Evolutionary conservation across 306 rosid genomes (phyloP).

Genomic region (Malus orientalis): DNA sequence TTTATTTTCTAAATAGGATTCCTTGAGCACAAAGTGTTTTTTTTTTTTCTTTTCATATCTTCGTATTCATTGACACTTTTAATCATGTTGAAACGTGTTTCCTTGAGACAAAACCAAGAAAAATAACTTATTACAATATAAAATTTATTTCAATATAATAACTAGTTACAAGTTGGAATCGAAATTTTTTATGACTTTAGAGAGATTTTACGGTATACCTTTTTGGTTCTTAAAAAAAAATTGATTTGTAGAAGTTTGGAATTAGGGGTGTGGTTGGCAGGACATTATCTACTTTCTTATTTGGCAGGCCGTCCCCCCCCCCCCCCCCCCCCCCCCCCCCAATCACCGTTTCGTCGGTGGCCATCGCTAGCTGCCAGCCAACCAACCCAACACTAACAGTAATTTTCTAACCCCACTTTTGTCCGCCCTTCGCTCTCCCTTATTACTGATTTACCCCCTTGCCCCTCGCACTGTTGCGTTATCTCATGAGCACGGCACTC

Average conservation of each 20-base stretch:
- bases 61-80: too few relatives aligned
- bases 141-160: too few relatives aligned
- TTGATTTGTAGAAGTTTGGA: background rate
- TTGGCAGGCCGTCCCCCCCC: constrained; percentile 44
- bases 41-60: too few relatives aligned
- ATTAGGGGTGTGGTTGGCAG: constrained; percentile 24
- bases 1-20: too few relatives aligned
- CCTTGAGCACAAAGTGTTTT: too few relatives aligned
- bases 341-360: constrained; percentile 76
- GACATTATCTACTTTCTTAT: constrained; percentile 26
- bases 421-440: background rate
- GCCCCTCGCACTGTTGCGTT: background rate
- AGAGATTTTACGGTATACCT: too few relatives aligned
- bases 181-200: too few relatives aligned
- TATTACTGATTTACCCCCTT: constrained; percentile 24
- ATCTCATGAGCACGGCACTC: background rate
- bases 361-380: constrained; percentile 51
- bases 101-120: too few relatives aligned
- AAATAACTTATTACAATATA: too few relatives aligned
- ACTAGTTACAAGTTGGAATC: too few relatives aligned
- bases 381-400: constrained; percentile 39
- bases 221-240: background rate
- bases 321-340: constrained; percentile 58
- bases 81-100: too few relatives aligned
- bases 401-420: constrained; percentile 5